Conservation (phyloP, 768 basidiomycete genomes). For the Boletus subcaerulescens region DNA sequence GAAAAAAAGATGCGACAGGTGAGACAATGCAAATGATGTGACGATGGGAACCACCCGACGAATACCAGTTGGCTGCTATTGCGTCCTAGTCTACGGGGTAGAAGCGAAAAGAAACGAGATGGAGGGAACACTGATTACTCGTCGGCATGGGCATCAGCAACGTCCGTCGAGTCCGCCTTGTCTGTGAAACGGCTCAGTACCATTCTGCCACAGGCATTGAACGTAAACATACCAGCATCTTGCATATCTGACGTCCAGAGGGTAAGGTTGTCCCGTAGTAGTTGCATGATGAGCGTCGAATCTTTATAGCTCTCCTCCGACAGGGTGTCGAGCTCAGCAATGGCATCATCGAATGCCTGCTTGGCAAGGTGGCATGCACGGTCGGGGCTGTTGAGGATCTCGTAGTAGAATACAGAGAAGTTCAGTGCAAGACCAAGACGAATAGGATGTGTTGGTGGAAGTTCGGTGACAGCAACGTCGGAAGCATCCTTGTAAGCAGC, state of each 20-base stretch:
- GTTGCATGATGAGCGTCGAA: slow-evolving; percentile 95
- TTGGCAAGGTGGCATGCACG: slow-evolving; percentile 98
- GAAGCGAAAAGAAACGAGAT: slow-evolving; percentile 10
- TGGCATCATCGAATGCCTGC: slow-evolving; percentile 98
- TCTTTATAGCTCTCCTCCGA: slow-evolving; percentile 99
- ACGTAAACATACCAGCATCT: slow-evolving; percentile 68
- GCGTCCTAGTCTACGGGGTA: slow-evolving; percentile 14
- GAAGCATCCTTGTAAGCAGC: slow-evolving; percentile 98
- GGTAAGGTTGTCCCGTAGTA: slow-evolving; percentile 95
- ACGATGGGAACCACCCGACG: slow-evolving; percentile 17
- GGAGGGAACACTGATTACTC: slow-evolving; percentile 44
- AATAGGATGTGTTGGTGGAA: slow-evolving; percentile 95
- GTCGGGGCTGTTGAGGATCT: slow-evolving; percentile 98
- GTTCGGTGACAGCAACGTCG: slow-evolving; percentile 93
- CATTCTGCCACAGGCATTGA: neutral
- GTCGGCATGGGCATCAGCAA: slow-evolving; percentile 60
- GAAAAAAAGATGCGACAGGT: slow-evolving; percentile 30
- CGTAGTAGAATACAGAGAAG: slow-evolving; percentile 99
- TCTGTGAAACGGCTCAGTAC: slow-evolving; percentile 41
- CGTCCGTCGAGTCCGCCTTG: slow-evolving; percentile 73
- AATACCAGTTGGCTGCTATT: slow-evolving; percentile 9
- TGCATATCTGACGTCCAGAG: slow-evolving; percentile 99
- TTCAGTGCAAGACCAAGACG: slow-evolving; percentile 97
- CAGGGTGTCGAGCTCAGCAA: slow-evolving; percentile 97
- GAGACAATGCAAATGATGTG: slow-evolving; percentile 33